A percentile compares a stretch with the other conserved stretches of the same genome.
phyloP scores from a whole-genome alignment of 208 protist genomes.

The Giardia duodenalis region DNA sequence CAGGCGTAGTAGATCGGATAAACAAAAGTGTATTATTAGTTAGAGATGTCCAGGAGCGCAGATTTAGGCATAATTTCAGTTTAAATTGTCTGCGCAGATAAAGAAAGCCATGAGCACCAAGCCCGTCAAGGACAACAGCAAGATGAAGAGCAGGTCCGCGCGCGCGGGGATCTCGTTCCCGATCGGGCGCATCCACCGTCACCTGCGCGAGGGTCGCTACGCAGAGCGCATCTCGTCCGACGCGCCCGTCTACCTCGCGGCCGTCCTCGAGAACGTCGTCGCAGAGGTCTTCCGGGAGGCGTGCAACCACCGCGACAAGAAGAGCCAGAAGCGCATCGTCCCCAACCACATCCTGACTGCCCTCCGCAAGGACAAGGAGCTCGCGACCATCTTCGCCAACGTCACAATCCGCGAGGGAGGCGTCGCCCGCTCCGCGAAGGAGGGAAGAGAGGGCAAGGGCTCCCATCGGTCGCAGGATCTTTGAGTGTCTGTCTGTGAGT shows the following conservation, averaged over 20 bases:
- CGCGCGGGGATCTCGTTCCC: constrained; percentile 55
- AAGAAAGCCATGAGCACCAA: neutral
- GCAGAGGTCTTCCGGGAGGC: constrained; percentile 91
- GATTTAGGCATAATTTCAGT: neutral
- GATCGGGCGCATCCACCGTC: constrained; percentile 88
- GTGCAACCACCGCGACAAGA: constrained; percentile 79
- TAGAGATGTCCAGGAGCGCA: neutral
- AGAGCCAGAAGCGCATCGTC: constrained; percentile 85
- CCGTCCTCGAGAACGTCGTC: constrained; percentile 91
- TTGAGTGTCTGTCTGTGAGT: too few relatives aligned
- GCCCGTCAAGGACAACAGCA: neutral
- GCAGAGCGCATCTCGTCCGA: constrained; percentile 78
- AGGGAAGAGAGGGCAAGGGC: constrained; percentile 6
- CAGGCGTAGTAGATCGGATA: too few relatives aligned
- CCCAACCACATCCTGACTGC: constrained; percentile 89
- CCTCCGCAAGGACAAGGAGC: constrained; percentile 92
- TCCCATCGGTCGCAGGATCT: constrained; percentile 18
- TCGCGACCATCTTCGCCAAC: constrained; percentile 85
- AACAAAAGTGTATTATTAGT: too few relatives aligned
- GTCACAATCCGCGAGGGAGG: constrained; percentile 53
- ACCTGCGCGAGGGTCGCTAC: constrained; percentile 79
- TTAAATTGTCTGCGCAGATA: neutral
- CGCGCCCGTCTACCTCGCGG: constrained; percentile 87
- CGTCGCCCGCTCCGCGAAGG: constrained; percentile 8
- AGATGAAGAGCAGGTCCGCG: constrained; percentile 30